phyloP scores from a whole-genome alignment of 352 stramenopile species.

The Pythium volutum region DNA sequence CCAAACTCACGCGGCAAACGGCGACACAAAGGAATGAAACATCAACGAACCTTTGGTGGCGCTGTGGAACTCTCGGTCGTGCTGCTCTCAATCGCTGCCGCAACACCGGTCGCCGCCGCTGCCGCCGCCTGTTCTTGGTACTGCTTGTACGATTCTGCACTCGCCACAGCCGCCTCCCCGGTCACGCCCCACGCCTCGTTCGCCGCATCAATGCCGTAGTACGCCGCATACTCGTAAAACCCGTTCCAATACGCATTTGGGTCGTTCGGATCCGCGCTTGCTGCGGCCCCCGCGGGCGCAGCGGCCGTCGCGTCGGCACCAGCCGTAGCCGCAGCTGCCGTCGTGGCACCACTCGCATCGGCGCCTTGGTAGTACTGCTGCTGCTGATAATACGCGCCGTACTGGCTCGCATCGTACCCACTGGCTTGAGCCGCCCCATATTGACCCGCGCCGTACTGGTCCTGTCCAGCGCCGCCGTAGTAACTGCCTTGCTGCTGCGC shows the following conservation, averaged over 20 bases:
- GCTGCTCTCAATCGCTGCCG: constrained; percentile 16
- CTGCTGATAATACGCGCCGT: constrained; percentile 77
- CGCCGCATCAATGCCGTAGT: constrained; percentile 83
- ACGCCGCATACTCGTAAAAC: constrained; percentile 87
- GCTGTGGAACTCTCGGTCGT: constrained; percentile 21
- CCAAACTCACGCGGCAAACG: constrained; percentile 14
- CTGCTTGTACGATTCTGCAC: constrained; percentile 66
- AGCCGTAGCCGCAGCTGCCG: constrained; percentile 21
- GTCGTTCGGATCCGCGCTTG: constrained; percentile 74
- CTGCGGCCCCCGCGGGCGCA: constrained; percentile 17
- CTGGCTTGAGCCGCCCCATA: constrained; percentile 10
- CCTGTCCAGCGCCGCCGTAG: constrained; percentile 42
- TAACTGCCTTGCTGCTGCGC: constrained; percentile 26
- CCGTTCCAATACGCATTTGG: constrained; percentile 89
- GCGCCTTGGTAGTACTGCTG: constrained; percentile 63
- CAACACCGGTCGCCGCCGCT: constrained; percentile 27
- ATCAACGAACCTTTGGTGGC: constrained; percentile 65
- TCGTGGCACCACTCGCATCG: constrained; percentile 23
- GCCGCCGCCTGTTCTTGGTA: constrained; percentile 52
- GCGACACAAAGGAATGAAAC: constrained; percentile 29
- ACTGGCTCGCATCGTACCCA: constrained; percentile 55
- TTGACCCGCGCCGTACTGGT: constrained; percentile 47
- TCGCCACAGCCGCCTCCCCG: constrained; percentile 63
- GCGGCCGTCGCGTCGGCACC: constrained; percentile 1
- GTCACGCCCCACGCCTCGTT: constrained; percentile 86